Evolutionary conservation across 139 green algal genomes (phyloP).

Genomic region (Chlorella ohadii): DNA sequence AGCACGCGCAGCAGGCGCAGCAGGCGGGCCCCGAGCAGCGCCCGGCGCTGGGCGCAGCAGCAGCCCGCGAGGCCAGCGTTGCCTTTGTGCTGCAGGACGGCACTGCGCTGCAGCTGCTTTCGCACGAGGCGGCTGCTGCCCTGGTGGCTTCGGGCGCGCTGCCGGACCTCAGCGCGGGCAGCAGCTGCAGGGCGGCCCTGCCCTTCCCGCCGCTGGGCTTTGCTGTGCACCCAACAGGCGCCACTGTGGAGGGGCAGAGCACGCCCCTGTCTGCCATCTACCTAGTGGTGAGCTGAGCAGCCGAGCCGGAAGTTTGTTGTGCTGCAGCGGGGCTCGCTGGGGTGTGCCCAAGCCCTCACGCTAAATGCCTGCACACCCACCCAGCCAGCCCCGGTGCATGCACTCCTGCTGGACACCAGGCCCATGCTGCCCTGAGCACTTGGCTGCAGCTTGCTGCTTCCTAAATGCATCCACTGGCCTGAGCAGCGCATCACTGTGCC

Average conservation of each 20-base stretch:
- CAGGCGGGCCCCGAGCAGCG: neutral
- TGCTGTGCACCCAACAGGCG: constrained; percentile 17
- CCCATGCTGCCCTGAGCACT: too few species aligned
- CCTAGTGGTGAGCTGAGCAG: constrained; percentile 24
- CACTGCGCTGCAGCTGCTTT: constrained; percentile 7
- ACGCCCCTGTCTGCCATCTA: constrained; percentile 23
- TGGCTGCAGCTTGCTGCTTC: too few species aligned
- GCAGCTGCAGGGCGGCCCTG: too few species aligned
- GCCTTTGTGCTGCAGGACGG: neutral
- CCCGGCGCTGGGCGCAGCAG: too few species aligned
- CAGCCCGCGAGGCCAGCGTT: neutral
- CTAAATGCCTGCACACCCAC: too few species aligned
- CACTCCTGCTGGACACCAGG: too few species aligned
- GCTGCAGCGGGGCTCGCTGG: too few species aligned
- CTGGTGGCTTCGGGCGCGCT: neutral
- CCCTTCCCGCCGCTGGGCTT: constrained; percentile 19
- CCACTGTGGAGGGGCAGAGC: constrained; percentile 7
- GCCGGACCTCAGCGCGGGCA: neutral
- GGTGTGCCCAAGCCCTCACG: too few species aligned
- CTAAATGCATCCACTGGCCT: too few species aligned
- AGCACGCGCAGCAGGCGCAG: neutral
- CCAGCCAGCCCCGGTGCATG: too few species aligned
- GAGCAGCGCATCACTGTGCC: too few species aligned
- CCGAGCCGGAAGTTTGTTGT: too few species aligned
- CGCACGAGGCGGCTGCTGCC: neutral